phyloP scores from a whole-genome alignment of 768 basidiomycete species.

The Artomyces pyxidatus region DNA sequence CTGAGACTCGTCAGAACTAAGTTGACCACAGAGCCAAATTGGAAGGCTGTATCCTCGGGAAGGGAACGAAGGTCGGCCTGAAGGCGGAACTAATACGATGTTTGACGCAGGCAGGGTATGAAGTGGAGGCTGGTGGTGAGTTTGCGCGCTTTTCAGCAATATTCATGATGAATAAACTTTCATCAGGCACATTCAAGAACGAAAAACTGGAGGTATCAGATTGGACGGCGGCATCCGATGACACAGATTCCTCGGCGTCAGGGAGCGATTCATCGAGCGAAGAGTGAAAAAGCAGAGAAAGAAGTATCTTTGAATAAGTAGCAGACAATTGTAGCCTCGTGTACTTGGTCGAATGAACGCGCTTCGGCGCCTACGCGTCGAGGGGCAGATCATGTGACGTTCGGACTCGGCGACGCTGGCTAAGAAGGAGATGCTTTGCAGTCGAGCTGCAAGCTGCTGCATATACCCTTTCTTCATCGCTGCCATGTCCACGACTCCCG shows the following conservation, averaged over 20 bases:
- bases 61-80: slow-evolving; percentile 60
- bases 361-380: too few relatives aligned
- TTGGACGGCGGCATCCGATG: slow-evolving; percentile 35
- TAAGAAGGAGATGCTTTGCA: not conserved
- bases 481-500: slow-evolving; percentile 36
- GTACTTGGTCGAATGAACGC: not conserved
- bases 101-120: slow-evolving; percentile 73
- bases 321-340: too few relatives aligned
- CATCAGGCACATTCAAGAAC: slow-evolving; percentile 48
- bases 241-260: slow-evolving; percentile 15
- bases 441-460: not conserved
- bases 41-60: slow-evolving; percentile 69
- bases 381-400: too few relatives aligned
- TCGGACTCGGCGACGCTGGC: too few relatives aligned
- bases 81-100: slow-evolving; percentile 64
- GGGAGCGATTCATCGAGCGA: too few relatives aligned
- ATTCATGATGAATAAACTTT: too few relatives aligned
- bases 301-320: slow-evolving; percentile 4
- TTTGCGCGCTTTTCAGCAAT: not conserved
- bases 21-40: slow-evolving; percentile 51
- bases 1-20: not conserved
- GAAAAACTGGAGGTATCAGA: slow-evolving; percentile 51
- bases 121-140: slow-evolving; percentile 56
- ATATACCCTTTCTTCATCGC: too few relatives aligned
- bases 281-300: slow-evolving; percentile 18